Base-by-base conservation (phyloP, 306 rosid genomes). In the Quillaja saponaria region DNA sequence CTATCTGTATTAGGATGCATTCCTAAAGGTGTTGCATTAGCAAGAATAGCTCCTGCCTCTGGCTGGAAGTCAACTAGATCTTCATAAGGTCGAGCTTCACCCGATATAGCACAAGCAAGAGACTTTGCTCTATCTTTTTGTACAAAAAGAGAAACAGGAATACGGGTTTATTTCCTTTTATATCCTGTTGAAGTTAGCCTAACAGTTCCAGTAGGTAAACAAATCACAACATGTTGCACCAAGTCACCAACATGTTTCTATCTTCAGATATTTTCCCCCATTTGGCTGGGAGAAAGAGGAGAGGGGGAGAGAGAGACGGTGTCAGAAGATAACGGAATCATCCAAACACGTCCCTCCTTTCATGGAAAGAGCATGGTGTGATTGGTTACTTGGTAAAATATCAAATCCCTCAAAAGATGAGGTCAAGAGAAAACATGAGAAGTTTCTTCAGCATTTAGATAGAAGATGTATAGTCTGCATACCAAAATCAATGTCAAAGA, bases 21-120 rank as follows among this genome's bases (percentile, higher is more conserved):
- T 53, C 81, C 81, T 47, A 80, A n/a, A 13, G 79, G 81, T 34
- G 85, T 76, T 45, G 85, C 85, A 71, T 80, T 80, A 54, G 85
- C 81, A 63, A 76, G 81, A 46, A 80, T 58, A 34, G 81, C 75
- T 11, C 84, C 84, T 75, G 71, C 75, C 66, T 67, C 66, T 34
- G 84, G 84, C 54, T 68, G 67, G 65, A 75, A 76, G 49, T 41
- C 59, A 17, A 16, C 67, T 21, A 80, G 18, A 6, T 80, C 79
- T 64, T 76, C 28, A 19, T 13, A 80, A 40, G 54, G 68, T 55
- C 12, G 61, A 63, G 64, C 85, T 68, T 72, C 81, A 20, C 85
- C 81, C 17, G 6, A 25, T 58, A 80, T 67, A 68, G 56, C 81
- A 64, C 51, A 42, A 28, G 85, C 85, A 18, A 80, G 85, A 63